A percentile compares a stretch with the other conserved stretches of the same genome.
Evolutionary conservation across 2,329 filamentous ascomycete species (phyloP).

Genomic region (Fusarium keratoplasticum): DNA sequence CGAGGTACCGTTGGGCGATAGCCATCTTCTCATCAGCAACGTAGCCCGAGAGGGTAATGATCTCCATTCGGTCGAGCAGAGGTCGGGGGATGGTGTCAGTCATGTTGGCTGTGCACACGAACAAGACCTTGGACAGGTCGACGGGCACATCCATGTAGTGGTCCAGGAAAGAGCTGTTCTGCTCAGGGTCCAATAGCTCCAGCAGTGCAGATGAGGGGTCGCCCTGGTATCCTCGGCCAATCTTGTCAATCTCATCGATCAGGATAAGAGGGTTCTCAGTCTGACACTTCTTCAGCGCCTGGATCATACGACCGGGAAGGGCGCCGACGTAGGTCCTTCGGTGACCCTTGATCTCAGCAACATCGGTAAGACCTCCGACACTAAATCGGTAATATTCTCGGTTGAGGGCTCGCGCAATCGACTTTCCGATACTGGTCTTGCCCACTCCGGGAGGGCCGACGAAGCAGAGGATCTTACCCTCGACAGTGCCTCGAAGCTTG

Average conservation of each 20-base stretch:
- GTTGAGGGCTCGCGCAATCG: slow-evolving; percentile 93
- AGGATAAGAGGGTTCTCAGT: slow-evolving; percentile 97
- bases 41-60: slow-evolving; percentile 95
- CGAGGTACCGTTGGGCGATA: slow-evolving; percentile 92
- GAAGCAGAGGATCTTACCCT: slow-evolving; percentile 98
- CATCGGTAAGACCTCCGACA: slow-evolving; percentile 95
- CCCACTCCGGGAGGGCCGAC: slow-evolving; percentile 97
- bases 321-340: slow-evolving; percentile 96
- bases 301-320: slow-evolving; percentile 94
- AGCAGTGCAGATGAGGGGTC: slow-evolving; percentile 95
- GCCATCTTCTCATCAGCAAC: slow-evolving; percentile 99
- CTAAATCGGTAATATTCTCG: slow-evolving; percentile 98
- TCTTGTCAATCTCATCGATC: slow-evolving; percentile 98
- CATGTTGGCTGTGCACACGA: slow-evolving; percentile 99
- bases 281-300: slow-evolving; percentile 98
- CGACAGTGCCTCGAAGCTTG: slow-evolving; percentile 94
- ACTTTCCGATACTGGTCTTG: slow-evolving; percentile 99
- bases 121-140: slow-evolving; percentile 95
- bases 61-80: slow-evolving; percentile 95
- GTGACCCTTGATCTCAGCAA: slow-evolving; percentile 98
- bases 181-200: slow-evolving; percentile 94
- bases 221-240: slow-evolving; percentile 94
- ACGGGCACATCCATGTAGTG: slow-evolving; percentile 99
- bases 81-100: slow-evolving; percentile 97
- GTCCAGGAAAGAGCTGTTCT: slow-evolving; percentile 96